These are phyloP conservation scores for Linaria vulgaris DNA, from an alignment of 257 asterid genomes.

Conservation along the genomic window DNA sequence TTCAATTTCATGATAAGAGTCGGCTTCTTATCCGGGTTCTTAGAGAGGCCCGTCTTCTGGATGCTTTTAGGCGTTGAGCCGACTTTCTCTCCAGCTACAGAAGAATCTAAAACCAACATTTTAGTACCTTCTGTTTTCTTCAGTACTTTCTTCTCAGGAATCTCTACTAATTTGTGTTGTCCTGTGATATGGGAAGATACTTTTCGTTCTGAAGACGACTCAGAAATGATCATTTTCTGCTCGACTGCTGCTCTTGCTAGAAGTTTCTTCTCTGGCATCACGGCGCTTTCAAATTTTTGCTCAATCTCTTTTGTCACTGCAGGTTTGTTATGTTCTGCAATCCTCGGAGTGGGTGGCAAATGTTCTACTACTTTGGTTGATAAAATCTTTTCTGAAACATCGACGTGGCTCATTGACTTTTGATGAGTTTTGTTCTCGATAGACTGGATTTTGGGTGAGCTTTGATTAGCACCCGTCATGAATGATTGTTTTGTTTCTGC, in stretches of 20 bases:
- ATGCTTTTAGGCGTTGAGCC: constrained; percentile 20
- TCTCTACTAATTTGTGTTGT: constrained; percentile 39
- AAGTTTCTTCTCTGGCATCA: constrained; percentile 32
- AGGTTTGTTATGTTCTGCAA: constrained; percentile 17
- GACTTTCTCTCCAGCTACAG: constrained; percentile 24
- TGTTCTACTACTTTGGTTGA: constrained; percentile 24
- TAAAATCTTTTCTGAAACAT: constrained; percentile 28
- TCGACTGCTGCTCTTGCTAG: constrained; percentile 25
- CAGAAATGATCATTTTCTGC: constrained; percentile 21
- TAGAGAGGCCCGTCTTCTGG: constrained; percentile 27
- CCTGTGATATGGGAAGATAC: constrained; percentile 6
- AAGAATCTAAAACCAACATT: constrained; percentile 28
- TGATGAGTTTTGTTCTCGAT: constrained; percentile 21
- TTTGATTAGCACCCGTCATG: background rate
- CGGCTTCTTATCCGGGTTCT: constrained; percentile 34
- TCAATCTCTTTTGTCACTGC: constrained; percentile 21
- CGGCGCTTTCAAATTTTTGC: constrained; percentile 28
- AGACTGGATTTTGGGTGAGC: constrained; percentile 18
- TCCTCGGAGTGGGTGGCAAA: constrained; percentile 11
- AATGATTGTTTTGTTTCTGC: constrained; percentile 29
- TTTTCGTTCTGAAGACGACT: constrained; percentile 27
- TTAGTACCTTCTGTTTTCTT: constrained; percentile 21
- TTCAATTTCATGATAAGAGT: constrained; percentile 30
- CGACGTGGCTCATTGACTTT: constrained; percentile 12
- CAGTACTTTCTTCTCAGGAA: constrained; percentile 49